These are phyloP conservation scores for Arthroderma sp. DNA, from an alignment of 2,329 filamentous ascomycete genomes.

Conservation along the genomic window DNA sequence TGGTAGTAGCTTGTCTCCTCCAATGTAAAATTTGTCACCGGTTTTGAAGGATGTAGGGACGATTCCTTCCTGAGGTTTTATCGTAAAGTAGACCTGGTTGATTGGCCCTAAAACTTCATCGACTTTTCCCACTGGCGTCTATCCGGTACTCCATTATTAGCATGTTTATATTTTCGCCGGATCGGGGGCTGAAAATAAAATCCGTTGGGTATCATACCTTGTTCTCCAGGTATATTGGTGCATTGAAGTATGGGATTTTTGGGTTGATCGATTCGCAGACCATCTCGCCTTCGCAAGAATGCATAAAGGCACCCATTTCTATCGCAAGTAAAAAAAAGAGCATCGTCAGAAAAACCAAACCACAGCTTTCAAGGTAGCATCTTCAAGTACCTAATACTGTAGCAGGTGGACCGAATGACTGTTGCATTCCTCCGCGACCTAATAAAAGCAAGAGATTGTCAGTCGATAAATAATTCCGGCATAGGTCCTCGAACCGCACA, in stretches of 20 bases:
- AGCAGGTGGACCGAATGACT: conserved; percentile 51
- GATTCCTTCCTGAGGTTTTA: conserved; percentile 94
- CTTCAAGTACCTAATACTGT: conserved; percentile 42
- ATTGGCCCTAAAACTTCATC: conserved; percentile 96
- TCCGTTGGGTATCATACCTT: conserved; percentile 47
- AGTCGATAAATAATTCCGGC: background rate
- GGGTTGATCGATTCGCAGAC: conserved; percentile 90
- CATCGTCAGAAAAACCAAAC: conserved; percentile 21
- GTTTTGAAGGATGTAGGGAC: conserved; percentile 87
- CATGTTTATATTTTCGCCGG: background rate
- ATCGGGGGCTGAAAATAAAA: too few species aligned
- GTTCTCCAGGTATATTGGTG: conserved; percentile 97
- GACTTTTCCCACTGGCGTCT: conserved; percentile 86
- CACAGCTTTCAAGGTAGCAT: background rate
- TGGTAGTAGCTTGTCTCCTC: conserved; percentile 83
- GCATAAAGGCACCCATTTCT: conserved; percentile 92
- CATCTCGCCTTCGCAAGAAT: conserved; percentile 95
- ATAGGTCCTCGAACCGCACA: background rate
- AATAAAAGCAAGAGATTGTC: conserved; percentile 11
- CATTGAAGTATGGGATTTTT: conserved; percentile 98
- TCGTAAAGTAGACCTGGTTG: conserved; percentile 96
- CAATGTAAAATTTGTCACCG: conserved; percentile 96
- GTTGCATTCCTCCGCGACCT: conserved; percentile 52
- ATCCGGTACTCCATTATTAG: conserved; percentile 8
- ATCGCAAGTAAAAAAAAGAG: background rate